Evolutionary conservation across 345 rosid species (phyloP).

Genomic region (Hypericum perforatum): DNA sequence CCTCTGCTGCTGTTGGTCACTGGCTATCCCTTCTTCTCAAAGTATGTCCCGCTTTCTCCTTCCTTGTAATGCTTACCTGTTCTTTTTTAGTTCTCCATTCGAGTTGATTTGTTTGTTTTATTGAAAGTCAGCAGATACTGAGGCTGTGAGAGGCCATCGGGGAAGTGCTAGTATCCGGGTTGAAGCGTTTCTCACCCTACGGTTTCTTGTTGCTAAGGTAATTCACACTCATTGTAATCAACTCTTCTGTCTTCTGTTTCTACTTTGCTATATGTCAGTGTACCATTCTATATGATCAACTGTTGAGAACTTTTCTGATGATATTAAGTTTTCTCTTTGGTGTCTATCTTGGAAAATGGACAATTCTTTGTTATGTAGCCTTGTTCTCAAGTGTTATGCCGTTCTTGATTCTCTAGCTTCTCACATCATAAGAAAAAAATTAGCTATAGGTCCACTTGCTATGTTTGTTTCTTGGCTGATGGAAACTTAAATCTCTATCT

Average conservation of each 20-base stretch:
- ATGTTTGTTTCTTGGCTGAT: too few species aligned
- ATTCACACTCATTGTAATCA: not conserved
- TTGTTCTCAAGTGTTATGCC: too few species aligned
- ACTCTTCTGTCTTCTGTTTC: too few species aligned
- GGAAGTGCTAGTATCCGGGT: slow-evolving; percentile 72
- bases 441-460: too few species aligned
- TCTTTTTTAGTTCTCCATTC: not conserved
- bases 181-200: slow-evolving; percentile 68
- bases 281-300: too few species aligned
- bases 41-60: slow-evolving; percentile 24
- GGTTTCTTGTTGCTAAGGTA: slow-evolving; percentile 87
- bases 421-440: too few species aligned
- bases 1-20: slow-evolving; percentile 81
- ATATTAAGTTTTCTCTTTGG: too few species aligned
- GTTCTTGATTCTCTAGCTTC: too few species aligned
- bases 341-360: too few species aligned
- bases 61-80: not conserved
- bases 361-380: too few species aligned
- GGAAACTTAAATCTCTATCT: not conserved
- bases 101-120: slow-evolving; percentile 17
- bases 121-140: slow-evolving; percentile 74
- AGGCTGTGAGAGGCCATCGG: slow-evolving; percentile 70
- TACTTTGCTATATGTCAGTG: too few species aligned
- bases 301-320: too few species aligned
- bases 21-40: slow-evolving; percentile 89